Percentiles rank a stretch among this genome's conserved stretches.
These are phyloP conservation scores for Kuraishia hungarica DNA, from an alignment of 805 yeast species.

Conservation along the genomic window DNA sequence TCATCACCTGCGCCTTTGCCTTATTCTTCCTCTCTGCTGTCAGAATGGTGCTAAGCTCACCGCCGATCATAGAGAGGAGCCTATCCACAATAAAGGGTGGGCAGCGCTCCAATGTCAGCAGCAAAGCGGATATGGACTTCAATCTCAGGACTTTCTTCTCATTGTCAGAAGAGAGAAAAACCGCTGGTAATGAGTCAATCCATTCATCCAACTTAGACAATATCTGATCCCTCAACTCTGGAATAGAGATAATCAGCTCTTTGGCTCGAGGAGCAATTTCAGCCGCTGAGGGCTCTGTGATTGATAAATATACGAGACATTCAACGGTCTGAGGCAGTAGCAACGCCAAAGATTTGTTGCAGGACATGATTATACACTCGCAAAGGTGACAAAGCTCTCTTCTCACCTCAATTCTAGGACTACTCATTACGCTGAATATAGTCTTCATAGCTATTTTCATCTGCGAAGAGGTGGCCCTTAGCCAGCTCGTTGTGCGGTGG, in stretches of 20 bases:
- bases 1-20: neutral
- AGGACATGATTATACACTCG: slow-evolving; percentile 16
- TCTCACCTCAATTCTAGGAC: slow-evolving; percentile 25
- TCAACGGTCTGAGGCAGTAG: neutral
- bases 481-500: slow-evolving; percentile 33
- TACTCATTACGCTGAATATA: slow-evolving; percentile 17
- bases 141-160: slow-evolving; percentile 8
- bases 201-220: slow-evolving; percentile 7
- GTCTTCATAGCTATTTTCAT: slow-evolving; percentile 34
- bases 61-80: neutral
- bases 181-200: slow-evolving; percentile 10
- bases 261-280: too few relatives aligned
- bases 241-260: neutral
- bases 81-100: neutral
- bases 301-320: neutral
- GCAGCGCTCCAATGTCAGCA: neutral
- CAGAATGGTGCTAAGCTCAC: neutral
- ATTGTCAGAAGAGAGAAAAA: slow-evolving; percentile 18
- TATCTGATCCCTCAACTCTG: slow-evolving; percentile 5
- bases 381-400: slow-evolving; percentile 22
- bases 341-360: slow-evolving; percentile 5
- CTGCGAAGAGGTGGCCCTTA: slow-evolving; percentile 43
- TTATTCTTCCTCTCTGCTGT: neutral
- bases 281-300: neutral
- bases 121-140: slow-evolving; percentile 1